Evolutionary conservation across 2,329 filamentous ascomycete species (phyloP), one percentile per base, ranked within the genome.

Genomic region (Simplicillium sp.): DNA sequence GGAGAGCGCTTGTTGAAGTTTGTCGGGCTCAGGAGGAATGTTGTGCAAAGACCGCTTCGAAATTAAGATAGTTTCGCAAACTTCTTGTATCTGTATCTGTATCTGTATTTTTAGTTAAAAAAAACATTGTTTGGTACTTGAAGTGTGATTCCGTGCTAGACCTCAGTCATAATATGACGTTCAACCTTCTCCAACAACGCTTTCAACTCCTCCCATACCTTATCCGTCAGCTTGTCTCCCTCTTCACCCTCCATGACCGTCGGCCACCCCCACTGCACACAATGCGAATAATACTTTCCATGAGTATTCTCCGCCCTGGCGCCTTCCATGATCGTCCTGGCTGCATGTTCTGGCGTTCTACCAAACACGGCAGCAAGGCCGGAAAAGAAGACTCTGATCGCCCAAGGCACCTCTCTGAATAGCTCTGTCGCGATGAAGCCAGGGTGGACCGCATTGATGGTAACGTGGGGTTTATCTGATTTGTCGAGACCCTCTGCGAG

Each of bases 201-300:
- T 45, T 64, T 36, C 47, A 73, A 46, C 54, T 74, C 67, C 13
- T 49, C 55, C 51, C 60, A 73, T 3, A 68, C 51, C 43, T 53
- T 60, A 36, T 52, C 49, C 43, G 63, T 64, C 40, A 55, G 44
- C 39, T 53, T 40, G 31, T 51, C 48, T 1, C 67, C 68, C 29
- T 66, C 56, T 5, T 59, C 52, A 5, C 65, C 54, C 7, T 48
- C 39, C 50, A 60, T 55, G 6, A 46, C 32, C 9, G 41, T 38
- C 5, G 56, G 52, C 37, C 48, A 46, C 17, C 37, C 34, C 25
- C 48, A 44, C 14, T 61, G 42, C 18, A 45, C 42, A 12, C 58
- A 61, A 17, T 62, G 52, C 34, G 56, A 55, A 46, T 71, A 55
- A 45, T 63, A 70, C 29, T 54, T 48, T 4, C 68, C 67, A 39